Evolutionary conservation across 306 rosid genomes (phyloP).

Genomic region (Spatholobus suberectus): DNA sequence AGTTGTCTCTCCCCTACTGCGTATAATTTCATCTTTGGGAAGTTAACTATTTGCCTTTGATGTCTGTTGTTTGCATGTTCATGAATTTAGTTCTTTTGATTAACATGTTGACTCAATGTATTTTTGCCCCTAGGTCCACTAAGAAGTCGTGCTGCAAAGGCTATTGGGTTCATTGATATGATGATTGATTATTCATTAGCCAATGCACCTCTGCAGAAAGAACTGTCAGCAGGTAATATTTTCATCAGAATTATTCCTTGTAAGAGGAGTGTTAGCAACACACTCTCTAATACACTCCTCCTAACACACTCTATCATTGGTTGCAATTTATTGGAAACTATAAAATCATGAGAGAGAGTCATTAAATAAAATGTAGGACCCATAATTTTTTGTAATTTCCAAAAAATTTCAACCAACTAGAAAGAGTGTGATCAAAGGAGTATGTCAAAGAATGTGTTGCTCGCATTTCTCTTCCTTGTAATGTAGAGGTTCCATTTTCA

Average conservation of each 20-base stretch:
- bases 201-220: slow-evolving; percentile 93
- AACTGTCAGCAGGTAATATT: slow-evolving; percentile 82
- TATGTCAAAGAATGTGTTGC: no score
- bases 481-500: not conserved
- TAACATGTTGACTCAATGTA: not conserved
- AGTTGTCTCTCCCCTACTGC: not conserved
- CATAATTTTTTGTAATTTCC: no score
- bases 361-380: no score
- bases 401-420: no score
- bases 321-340: no score
- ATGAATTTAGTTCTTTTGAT: slow-evolving; percentile 11
- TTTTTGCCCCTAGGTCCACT: slow-evolving; percentile 72
- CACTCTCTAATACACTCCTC: no score
- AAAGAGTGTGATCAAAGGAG: no score
- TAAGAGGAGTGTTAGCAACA: no score
- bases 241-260: slow-evolving; percentile 8
- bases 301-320: no score
- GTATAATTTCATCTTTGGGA: not conserved
- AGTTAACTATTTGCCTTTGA: not conserved
- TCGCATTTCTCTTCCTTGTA: no score
- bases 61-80: not conserved
- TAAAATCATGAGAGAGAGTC: no score
- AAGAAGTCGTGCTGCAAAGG: slow-evolving; percentile 98
- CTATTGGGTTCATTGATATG: slow-evolving; percentile 96
- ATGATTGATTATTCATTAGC: slow-evolving; percentile 90